These are phyloP conservation scores for Fusarium sp. DNA, from an alignment of 2,329 filamentous ascomycete genomes.

Conservation along the genomic window DNA sequence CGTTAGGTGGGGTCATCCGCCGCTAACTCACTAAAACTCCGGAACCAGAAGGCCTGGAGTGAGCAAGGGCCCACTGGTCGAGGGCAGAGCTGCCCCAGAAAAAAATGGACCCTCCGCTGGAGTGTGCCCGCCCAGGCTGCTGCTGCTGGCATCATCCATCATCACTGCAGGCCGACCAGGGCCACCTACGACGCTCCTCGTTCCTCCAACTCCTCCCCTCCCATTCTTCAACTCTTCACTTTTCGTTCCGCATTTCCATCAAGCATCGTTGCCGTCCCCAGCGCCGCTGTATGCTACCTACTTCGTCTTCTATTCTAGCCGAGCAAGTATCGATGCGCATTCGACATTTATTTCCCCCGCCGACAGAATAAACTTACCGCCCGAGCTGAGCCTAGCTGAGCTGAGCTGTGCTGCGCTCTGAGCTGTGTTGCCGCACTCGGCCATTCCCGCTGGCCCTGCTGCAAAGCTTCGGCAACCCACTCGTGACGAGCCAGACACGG, in stretches of 20 bases:
- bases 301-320: slow-evolving; percentile 10
- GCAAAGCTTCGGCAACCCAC: slow-evolving; percentile 25
- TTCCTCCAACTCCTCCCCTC: slow-evolving; percentile 29
- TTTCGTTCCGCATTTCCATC: slow-evolving; percentile 16
- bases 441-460: slow-evolving; percentile 27
- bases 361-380: slow-evolving; percentile 33
- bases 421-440: slow-evolving; percentile 37
- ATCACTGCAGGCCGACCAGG: slow-evolving; percentile 15
- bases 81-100: slow-evolving; percentile 24
- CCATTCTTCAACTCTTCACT: slow-evolving; percentile 16
- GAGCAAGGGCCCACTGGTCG: not conserved
- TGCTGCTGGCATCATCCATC: slow-evolving; percentile 47
- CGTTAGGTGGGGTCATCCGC: slow-evolving; percentile 7
- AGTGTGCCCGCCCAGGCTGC: slow-evolving; percentile 39
- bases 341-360: slow-evolving; percentile 20
- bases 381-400: slow-evolving; percentile 37
- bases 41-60: not conserved
- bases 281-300: slow-evolving; percentile 9
- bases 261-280: slow-evolving; percentile 12
- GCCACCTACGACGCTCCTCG: slow-evolving; percentile 31
- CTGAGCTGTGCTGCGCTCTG: slow-evolving; percentile 25
- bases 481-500: slow-evolving; percentile 12
- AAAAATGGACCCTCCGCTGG: slow-evolving; percentile 25
- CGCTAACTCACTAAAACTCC: not conserved
- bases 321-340: slow-evolving; percentile 33